A percentile compares a stretch with the other conserved stretches of the same genome.
phyloP scores from a whole-genome alignment of 2,329 filamentous ascomycete species.

The Ophiostoma australiae region DNA sequence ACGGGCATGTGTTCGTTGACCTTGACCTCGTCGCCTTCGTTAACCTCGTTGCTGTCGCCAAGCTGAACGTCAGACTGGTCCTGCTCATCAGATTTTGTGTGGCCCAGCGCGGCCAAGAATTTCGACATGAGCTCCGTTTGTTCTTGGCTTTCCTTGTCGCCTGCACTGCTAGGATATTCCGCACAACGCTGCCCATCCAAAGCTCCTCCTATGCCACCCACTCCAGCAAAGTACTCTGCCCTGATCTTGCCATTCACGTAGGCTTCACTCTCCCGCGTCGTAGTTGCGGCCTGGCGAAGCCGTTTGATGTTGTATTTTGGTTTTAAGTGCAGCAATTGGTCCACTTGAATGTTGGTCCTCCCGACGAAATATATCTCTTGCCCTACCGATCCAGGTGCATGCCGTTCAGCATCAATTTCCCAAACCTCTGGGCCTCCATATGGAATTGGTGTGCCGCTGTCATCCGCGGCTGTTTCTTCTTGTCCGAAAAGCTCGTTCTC shows the following conservation, averaged over 20 bases:
- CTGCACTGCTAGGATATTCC: slow-evolving; percentile 27
- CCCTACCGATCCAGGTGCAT: background rate
- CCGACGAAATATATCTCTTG: background rate
- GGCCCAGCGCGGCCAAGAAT: too few species aligned
- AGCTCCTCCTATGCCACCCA: slow-evolving; percentile 54
- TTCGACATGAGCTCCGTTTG: too few species aligned
- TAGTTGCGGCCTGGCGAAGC: slow-evolving; percentile 6
- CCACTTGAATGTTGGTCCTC: background rate
- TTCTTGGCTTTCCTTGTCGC: slow-evolving; percentile 36
- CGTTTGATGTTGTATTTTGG: background rate
- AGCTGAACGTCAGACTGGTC: too few species aligned
- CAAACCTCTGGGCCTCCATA: background rate
- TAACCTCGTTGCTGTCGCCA: too few species aligned
- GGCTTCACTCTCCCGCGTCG: slow-evolving; percentile 36
- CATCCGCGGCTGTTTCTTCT: background rate
- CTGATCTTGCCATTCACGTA: slow-evolving; percentile 11
- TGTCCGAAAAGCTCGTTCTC: background rate
- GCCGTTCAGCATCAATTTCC: background rate
- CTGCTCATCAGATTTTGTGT: too few species aligned
- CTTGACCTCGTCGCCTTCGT: too few species aligned
- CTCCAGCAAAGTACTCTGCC: slow-evolving; percentile 42
- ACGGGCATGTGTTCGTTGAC: slow-evolving; percentile 34
- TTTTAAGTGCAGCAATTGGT: background rate
- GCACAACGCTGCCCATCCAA: slow-evolving; percentile 22
- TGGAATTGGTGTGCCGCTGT: too few species aligned